Evolutionary conservation across 1,284 basidiomycete species (phyloP).

Genomic region (Takashimella tepidaria): DNA sequence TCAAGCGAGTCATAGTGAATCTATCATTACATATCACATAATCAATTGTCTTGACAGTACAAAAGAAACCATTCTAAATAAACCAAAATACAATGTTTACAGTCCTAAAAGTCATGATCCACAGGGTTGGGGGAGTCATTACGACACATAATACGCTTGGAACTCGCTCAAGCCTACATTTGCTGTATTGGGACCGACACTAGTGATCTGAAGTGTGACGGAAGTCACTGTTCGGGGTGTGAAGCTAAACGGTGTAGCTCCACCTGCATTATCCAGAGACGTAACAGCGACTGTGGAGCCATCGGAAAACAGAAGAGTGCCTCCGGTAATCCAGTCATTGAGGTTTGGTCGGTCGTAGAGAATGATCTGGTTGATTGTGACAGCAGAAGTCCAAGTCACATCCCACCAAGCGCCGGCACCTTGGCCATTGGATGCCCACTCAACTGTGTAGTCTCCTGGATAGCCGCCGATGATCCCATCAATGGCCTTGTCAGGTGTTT

Average conservation of each 20-base stretch:
- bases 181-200: not conserved
- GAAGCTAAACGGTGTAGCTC: not conserved
- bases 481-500: conserved; percentile 2
- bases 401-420: not conserved
- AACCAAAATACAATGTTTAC: no score
- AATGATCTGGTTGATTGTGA: not conserved
- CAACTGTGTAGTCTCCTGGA: conserved; percentile 2
- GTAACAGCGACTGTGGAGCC: not conserved
- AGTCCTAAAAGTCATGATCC: no score
- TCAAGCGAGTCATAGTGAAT: no score
- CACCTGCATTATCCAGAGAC: not conserved
- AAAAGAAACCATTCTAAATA: no score
- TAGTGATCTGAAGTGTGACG: not conserved
- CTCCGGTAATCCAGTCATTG: not conserved
- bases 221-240: not conserved
- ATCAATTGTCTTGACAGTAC: no score
- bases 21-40: no score
- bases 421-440: not conserved
- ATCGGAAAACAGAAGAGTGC: not conserved
- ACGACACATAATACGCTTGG: not conserved
- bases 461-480: not conserved
- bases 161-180: not conserved
- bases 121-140: not conserved
- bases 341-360: not conserved
- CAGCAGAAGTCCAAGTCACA: conserved; percentile 1